These are phyloP conservation scores for Setaria italica DNA, from an alignment of 202 grass and related monocot genomes.

Conservation along the genomic window DNA sequence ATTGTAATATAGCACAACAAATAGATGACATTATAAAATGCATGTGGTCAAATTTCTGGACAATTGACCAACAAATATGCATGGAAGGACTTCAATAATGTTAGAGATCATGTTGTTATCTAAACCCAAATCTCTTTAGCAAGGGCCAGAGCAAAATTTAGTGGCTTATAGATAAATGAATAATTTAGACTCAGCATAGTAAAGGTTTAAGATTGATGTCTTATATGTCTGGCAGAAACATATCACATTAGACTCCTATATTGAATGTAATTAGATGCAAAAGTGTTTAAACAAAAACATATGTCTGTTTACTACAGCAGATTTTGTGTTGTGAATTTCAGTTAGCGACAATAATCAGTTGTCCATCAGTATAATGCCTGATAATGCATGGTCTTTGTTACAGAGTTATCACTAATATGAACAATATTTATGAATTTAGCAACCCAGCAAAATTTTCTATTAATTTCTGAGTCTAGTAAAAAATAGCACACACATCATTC, in stretches of 20 bases:
- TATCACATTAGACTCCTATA: neutral
- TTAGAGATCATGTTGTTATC: neutral
- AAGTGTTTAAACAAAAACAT: neutral
- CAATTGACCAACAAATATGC: neutral
- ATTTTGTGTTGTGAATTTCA: neutral
- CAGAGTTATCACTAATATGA: constrained; percentile 14
- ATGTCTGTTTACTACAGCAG: neutral
- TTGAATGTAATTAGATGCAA: neutral
- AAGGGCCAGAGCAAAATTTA: constrained; percentile 10
- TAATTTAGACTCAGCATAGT: neutral
- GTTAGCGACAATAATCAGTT: neutral
- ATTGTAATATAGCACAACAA: neutral
- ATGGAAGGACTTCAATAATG: neutral
- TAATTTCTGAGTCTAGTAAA: neutral
- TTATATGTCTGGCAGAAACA: neutral
- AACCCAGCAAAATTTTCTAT: neutral
- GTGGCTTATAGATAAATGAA: neutral
- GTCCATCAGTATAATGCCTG: neutral
- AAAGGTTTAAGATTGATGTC: neutral
- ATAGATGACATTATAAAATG: neutral
- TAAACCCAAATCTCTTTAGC: constrained; percentile 5
- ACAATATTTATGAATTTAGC: neutral
- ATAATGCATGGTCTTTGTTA: constrained; percentile 22
- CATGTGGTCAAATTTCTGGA: neutral
- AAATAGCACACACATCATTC: neutral